Evolutionary conservation across 306 rosid genomes (phyloP), one percentile per base, ranked within the genome.

Genomic region (Abrus precatorius): DNA sequence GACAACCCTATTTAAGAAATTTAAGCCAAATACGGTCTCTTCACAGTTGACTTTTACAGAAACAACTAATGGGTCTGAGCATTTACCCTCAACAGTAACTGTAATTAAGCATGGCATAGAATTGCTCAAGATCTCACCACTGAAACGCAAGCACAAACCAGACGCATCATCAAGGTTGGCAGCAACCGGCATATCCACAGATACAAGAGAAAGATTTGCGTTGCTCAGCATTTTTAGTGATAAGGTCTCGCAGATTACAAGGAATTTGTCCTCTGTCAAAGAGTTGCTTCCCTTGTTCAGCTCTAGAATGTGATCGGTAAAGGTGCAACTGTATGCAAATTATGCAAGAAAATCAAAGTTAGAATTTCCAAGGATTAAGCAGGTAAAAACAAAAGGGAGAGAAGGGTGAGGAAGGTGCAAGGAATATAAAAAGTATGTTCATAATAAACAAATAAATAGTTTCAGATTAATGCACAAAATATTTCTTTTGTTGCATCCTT

Each of bases 11-110:
- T 93, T 96, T 85, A 96, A 85, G 84, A 96, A 86, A 87, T 96
- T 96, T 82, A 93, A 86, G 69, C 97, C 97, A 61, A 96, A 96
- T 28, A 96, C 99, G 29, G 98, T 96, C 81, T 96, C 98, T 82
- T 92, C 98, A 64, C 98, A 93, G 85, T 96, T 96, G 83, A 93
- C 92, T 79, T 92, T 96, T 62, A 92, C 82, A 27, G 90, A 85
- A 75, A 89, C 72, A 67, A 60, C 70, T 82, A 96, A 88, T 43
- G 97, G 92, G n/a, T 92, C 97, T 3, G 82, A 84, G 83, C 98
- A 96, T 87, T 90, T 96, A 79, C 99, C 99, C 82, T 92, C 87
- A 32, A 92, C 88, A 3, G 89, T 93, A 54, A 88, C 63, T 50
- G 97, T 88, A 74, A 96, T 86, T 77, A 92, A 89, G 89, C 98